Percentiles rank a stretch among this genome's conserved stretches.
Conservation (phyloP, 164 flowering plant species). For the Echeveria elegans region DNA sequence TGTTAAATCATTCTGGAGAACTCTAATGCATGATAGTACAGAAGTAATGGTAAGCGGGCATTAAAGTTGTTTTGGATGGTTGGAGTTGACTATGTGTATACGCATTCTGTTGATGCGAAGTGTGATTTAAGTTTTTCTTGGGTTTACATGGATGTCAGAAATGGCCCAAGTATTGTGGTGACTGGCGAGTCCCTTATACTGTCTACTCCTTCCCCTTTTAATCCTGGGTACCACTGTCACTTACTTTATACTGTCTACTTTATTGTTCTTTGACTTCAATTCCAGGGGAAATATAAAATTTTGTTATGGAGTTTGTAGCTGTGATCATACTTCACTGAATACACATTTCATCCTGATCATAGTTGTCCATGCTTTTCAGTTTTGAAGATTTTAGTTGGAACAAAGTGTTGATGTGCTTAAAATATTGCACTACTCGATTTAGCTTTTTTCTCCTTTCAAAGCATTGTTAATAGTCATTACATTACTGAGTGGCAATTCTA, state of each 20-base stretch:
- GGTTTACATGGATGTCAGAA: background rate
- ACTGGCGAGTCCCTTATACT: background rate
- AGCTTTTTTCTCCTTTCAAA: background rate
- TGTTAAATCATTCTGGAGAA: background rate
- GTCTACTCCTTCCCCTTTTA: background rate
- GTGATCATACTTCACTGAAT: too few relatives aligned
- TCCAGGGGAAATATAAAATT: background rate
- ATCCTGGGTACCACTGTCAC: background rate
- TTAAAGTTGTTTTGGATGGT: conserved; percentile 1
- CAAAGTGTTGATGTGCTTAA: background rate
- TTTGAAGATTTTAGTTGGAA: background rate
- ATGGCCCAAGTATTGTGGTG: background rate
- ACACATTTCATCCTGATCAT: background rate
- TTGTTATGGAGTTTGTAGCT: too few relatives aligned
- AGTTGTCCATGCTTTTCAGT: background rate
- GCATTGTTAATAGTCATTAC: background rate
- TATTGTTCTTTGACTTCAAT: background rate
- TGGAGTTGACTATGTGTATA: background rate
- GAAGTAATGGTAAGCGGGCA: background rate
- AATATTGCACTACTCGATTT: background rate
- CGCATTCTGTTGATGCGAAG: background rate
- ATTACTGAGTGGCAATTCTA: background rate
- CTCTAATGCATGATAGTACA: background rate
- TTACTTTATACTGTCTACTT: background rate
- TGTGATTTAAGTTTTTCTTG: background rate